A percentile compares a stretch with the other conserved stretches of the same genome.
Conservation (phyloP, 768 basidiomycete species). For the Lactarius hengduanensis region DNA sequence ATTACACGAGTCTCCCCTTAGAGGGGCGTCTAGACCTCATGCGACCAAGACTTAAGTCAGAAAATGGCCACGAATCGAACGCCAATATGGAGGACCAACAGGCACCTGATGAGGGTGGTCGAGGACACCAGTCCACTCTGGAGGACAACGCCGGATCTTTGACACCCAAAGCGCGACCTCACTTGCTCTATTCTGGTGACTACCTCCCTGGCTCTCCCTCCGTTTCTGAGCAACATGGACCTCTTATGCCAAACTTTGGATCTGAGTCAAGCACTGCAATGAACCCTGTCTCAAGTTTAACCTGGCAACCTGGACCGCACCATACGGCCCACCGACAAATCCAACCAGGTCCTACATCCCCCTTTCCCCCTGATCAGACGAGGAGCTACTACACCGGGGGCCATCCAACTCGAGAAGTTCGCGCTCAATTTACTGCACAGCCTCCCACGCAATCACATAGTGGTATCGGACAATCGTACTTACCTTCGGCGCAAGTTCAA, state of each 20-base stretch:
- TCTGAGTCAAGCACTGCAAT: constrained; percentile 1
- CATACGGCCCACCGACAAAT: constrained; percentile 7
- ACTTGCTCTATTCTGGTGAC: constrained; percentile 4
- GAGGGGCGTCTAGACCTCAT: constrained; percentile 89
- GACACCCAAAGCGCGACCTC: constrained; percentile 5
- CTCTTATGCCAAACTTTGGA: neutral
- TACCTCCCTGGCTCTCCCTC: neutral
- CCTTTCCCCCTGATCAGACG: constrained; percentile 28
- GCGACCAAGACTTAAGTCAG: constrained; percentile 45
- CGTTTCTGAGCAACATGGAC: constrained; percentile 1
- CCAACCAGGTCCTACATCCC: constrained; percentile 28
- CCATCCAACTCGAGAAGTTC: constrained; percentile 11
- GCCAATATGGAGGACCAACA: constrained; percentile 1
- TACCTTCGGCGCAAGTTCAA: neutral
- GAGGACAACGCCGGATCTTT: constrained; percentile 13
- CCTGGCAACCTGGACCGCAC: constrained; percentile 20
- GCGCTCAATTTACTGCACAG: neutral
- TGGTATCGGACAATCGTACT: neutral
- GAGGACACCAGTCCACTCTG: neutral
- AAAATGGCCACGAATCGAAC: constrained; percentile 15
- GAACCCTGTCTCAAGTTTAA: constrained; percentile 6
- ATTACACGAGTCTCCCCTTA: constrained; percentile 79
- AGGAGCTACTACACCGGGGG: constrained; percentile 19
- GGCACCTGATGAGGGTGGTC: neutral
- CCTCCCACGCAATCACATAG: neutral